Percentiles rank a stretch among this genome's conserved stretches.
Conservation (phyloP, 2,329 filamentous ascomycete species). For the Nemania bipapillata region DNA sequence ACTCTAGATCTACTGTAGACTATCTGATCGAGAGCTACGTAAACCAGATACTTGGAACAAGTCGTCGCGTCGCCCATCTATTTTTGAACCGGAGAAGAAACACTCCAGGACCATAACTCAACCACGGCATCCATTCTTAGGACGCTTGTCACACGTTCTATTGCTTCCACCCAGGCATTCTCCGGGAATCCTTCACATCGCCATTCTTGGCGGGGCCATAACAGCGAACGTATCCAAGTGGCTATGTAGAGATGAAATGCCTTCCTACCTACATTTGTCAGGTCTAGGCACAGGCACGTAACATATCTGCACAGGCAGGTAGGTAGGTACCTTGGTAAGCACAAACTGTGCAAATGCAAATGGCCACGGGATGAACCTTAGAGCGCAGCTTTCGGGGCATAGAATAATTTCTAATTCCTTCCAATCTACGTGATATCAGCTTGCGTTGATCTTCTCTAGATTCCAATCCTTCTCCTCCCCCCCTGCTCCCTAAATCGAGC, state of each 20-base stretch:
- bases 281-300: background rate
- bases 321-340: background rate
- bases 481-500: background rate
- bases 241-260: background rate
- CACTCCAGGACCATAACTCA: background rate
- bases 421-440: background rate
- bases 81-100: slow-evolving; percentile 1
- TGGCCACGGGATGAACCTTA: background rate
- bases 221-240: background rate
- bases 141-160: background rate
- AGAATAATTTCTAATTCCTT: background rate
- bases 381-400: background rate
- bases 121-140: background rate
- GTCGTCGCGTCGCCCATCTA: background rate
- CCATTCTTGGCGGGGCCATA: background rate
- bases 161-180: background rate
- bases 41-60: too few species aligned
- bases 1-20: too few species aligned
- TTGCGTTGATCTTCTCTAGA: background rate
- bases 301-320: too few species aligned
- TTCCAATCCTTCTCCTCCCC: background rate
- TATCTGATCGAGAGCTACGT: too few species aligned
- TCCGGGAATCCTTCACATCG: background rate
- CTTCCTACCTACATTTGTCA: background rate
- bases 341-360: too few species aligned